Evolutionary conservation across 176 grass and related monocot species (phyloP), one percentile per base, ranked within the genome.

Genomic region (Avena sativa): DNA sequence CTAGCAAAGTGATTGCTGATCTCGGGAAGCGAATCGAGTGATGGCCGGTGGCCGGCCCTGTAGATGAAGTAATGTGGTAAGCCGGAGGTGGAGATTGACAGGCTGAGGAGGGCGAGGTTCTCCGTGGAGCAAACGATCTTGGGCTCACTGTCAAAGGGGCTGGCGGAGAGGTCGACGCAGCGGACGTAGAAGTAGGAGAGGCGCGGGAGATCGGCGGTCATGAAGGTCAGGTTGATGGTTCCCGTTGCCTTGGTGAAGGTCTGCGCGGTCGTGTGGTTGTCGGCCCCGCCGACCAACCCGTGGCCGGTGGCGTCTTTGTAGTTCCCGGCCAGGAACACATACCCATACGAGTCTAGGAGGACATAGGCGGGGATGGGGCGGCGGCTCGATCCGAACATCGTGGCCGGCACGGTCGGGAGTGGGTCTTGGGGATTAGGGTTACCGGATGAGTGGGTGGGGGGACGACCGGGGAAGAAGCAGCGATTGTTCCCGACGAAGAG

Each of bases 151-250:
- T 21, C 44, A 19, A 73, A 73, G 43, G 70, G 43, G 40, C 5
- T 48, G 70, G 68, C 10, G 0, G 70, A 5, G 40, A 47, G 70
- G 70, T 73, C 19, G 19, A 14, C 20, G 20, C 70, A 73, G 11
- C 70, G 9, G 43, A 73, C 70, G 70, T 23, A 73, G 70, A 73
- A 73, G 70, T 46, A 46, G 2, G 70, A 73, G 70, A 73, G 70
- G 43, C 19, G 20, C 70, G 70, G 70, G 38, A 71, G 68, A 23
- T 73, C 70, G 20, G 70, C 43, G 20, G 47, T 23, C 1, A 73
- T 20, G 20, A 73, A 73, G 20, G 70, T 73, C n/a, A 44, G 12
- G 0, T 15, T 58, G 38, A 62, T 23, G 0, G 70, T 73, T 46
- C 68, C 68, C 6, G 38, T 71, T 4, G 17, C 68, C 68, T 1